These are phyloP conservation scores for Camelina hispida DNA, from an alignment of 345 rosid species.

Conservation along the genomic window DNA sequence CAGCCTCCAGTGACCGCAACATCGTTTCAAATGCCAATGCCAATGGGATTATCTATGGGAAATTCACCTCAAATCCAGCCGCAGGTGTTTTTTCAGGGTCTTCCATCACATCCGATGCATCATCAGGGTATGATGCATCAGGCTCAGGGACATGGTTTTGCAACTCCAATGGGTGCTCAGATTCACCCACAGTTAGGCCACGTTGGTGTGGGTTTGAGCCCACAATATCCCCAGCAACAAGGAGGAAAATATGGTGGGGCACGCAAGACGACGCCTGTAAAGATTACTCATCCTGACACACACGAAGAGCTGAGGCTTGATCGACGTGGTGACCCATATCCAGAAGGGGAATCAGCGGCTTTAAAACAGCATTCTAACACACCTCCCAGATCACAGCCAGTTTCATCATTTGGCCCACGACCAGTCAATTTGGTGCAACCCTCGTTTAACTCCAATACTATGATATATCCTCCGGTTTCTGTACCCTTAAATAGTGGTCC, in stretches of 20 bases:
- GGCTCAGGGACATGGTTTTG: slow-evolving; percentile 73
- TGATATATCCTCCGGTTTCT: slow-evolving; percentile 62
- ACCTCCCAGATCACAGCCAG: slow-evolving; percentile 70
- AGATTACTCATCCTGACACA: slow-evolving; percentile 93
- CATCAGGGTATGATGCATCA: slow-evolving; percentile 89
- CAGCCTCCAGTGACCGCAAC: slow-evolving; percentile 71
- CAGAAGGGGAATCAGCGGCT: slow-evolving; percentile 61
- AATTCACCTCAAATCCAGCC: slow-evolving; percentile 72
- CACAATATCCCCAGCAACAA: slow-evolving; percentile 77
- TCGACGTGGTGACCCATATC: slow-evolving; percentile 61
- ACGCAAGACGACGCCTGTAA: slow-evolving; percentile 71
- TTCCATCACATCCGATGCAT: slow-evolving; percentile 71
- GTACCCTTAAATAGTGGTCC: slow-evolving; percentile 63
- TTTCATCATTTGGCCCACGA: slow-evolving; percentile 62
- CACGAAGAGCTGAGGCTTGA: slow-evolving; percentile 94
- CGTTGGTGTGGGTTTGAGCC: slow-evolving; percentile 65
- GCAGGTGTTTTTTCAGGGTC: slow-evolving; percentile 72
- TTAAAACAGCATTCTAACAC: slow-evolving; percentile 63
- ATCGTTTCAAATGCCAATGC: slow-evolving; percentile 77
- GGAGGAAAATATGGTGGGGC: slow-evolving; percentile 70
- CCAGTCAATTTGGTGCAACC: slow-evolving; percentile 57
- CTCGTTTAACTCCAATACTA: slow-evolving; percentile 47
- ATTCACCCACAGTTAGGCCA: slow-evolving; percentile 68
- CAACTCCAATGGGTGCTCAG: slow-evolving; percentile 67
- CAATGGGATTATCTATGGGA: slow-evolving; percentile 68